Evolutionary conservation across 129 eudicot species (phyloP).

Genomic region (Centaurea solstitialis): DNA sequence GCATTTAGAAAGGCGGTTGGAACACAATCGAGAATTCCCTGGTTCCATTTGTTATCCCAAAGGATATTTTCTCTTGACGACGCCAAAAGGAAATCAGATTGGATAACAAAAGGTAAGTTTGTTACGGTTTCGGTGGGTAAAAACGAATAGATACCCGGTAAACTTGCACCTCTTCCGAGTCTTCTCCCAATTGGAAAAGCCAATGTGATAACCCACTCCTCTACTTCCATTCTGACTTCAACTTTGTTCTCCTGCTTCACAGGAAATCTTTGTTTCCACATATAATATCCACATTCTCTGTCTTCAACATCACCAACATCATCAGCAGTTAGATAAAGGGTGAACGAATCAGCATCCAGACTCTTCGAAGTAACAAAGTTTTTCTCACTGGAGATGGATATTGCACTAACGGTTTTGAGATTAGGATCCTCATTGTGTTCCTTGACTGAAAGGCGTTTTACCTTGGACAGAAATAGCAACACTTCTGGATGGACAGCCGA

Average conservation of each 20-base stretch:
- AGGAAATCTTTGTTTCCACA: slow-evolving; percentile 65
- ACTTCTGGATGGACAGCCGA: slow-evolving; percentile 62
- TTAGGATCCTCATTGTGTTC: slow-evolving; percentile 40
- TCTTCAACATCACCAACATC: slow-evolving; percentile 17
- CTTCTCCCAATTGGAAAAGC: slow-evolving; percentile 56
- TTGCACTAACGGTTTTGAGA: slow-evolving; percentile 34
- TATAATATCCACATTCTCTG: slow-evolving; percentile 48
- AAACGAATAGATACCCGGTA: slow-evolving; percentile 52
- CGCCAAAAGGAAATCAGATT: slow-evolving; percentile 54
- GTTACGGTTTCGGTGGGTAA: slow-evolving; percentile 56
- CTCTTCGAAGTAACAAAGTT: slow-evolving; percentile 43
- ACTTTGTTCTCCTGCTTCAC: slow-evolving; percentile 43
- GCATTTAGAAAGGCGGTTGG: slow-evolving; percentile 46
- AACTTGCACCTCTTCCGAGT: slow-evolving; percentile 38
- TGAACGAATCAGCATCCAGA: slow-evolving; percentile 56
- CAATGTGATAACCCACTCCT: slow-evolving; percentile 53
- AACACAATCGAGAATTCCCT: slow-evolving; percentile 49
- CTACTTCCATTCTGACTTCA: slow-evolving; percentile 51
- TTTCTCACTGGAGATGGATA: slow-evolving; percentile 61
- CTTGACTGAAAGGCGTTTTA: slow-evolving; percentile 49
- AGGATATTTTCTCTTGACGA: slow-evolving; percentile 58
- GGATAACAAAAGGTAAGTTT: slow-evolving; percentile 53
- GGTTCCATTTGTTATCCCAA: slow-evolving; percentile 47
- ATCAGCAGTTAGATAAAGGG: slow-evolving; percentile 46
- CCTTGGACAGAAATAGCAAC: slow-evolving; percentile 53